Conservation (phyloP, 805 yeast species). For the Priceomyces carsonii region DNA sequence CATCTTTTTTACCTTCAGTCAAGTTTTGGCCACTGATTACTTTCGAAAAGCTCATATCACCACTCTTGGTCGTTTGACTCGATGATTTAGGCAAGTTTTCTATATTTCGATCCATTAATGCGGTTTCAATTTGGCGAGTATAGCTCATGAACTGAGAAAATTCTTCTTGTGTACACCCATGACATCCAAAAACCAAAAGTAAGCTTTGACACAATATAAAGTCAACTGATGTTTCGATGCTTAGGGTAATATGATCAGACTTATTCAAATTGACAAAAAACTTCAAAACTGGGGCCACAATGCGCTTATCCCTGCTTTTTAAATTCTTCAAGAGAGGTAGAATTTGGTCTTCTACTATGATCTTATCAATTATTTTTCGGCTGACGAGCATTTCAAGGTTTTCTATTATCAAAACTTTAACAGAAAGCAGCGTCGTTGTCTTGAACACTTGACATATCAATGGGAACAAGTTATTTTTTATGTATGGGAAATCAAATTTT, state of each 20-base stretch:
- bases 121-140: conserved; percentile 22
- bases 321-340: conserved; percentile 75
- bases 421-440: conserved; percentile 79
- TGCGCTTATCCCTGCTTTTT: conserved; percentile 73
- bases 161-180: conserved; percentile 35
- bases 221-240: conserved; percentile 29
- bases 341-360: conserved; percentile 71
- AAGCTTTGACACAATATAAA: conserved; percentile 31
- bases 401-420: conserved; percentile 67
- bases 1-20: conserved; percentile 22
- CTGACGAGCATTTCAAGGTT: conserved; percentile 60
- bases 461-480: conserved; percentile 78
- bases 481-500: conserved; percentile 62
- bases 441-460: conserved; percentile 70
- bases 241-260: conserved; percentile 31
- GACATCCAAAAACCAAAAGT: conserved; percentile 37
- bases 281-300: conserved; percentile 48
- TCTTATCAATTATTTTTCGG: conserved; percentile 65
- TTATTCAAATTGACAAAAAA: conserved; percentile 54
- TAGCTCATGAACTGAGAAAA: conserved; percentile 27
- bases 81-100: conserved; percentile 15
- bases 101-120: conserved; percentile 19
- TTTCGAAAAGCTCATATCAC: conserved; percentile 22
- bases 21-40: conserved; percentile 31
- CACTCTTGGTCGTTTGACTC: background rate